Base-by-base conservation (phyloP, 208 protist species). In the Hexamita inflata region DNA sequence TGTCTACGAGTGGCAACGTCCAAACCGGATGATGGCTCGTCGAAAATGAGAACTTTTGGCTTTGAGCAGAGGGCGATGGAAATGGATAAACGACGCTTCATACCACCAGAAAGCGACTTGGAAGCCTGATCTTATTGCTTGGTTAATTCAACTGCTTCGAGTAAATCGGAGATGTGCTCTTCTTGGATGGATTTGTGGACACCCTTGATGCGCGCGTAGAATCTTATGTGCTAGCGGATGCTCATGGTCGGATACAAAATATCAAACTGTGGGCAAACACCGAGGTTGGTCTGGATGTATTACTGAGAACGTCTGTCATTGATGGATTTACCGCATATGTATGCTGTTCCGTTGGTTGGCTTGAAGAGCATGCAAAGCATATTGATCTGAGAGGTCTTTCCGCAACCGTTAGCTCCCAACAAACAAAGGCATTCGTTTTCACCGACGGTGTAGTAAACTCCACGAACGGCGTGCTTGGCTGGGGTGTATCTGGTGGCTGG, bases 21-120 rank as follows among this genome's bases (percentile, higher is more conserved):
- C 13, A 93, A 82, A 15, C 89, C 88, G 26, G 86, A 90, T 24
- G 88, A 90, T 26, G 86, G 86, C 73, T 90, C 87, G 73, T 90
- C 87, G 0, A 91, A 58, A 60, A 90, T 83, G 1, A 90, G 59
- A 4, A 88, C 39, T 35, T 53, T 41, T 30, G 87, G 87, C 30
- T 81, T 58, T 0, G 64, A 84, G 15, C 87, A 30, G 1, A 88
- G 32, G 57, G 86, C 84, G 4, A 81, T 58, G 19, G 75, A 86
- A 59, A 89, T 76, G 0, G 82, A 80, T 40, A 87, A 67, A n/a
- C 85, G 45, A 42, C 89, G 88, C 32, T 74, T 82, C 73, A 88
- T 79, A 35, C 85, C 85, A 42, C 85, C 85, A 9, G 85, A 88
- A 30, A 88, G 70, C 29, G 30, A 38, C 7, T 68, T 53, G 13